Evolutionary conservation across 1,284 basidiomycete genomes (phyloP).

Genomic region (Phylloboletellus chloephorus): DNA sequence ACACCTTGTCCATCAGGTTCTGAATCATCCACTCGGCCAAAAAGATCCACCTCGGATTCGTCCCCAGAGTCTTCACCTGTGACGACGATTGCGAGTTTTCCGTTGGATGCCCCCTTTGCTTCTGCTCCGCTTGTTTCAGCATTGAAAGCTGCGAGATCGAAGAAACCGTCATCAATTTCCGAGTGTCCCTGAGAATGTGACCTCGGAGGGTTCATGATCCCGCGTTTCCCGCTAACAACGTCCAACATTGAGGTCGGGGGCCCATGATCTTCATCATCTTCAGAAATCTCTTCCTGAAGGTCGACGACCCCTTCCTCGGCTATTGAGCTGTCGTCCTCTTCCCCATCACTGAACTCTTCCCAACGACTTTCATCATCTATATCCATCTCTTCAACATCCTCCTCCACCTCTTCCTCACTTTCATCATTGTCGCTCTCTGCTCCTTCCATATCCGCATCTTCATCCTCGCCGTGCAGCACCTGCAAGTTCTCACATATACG

Average conservation of each 20-base stretch:
- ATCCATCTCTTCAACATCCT: conserved; percentile 18
- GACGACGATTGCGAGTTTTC: conserved; percentile 51
- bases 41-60: conserved; percentile 60
- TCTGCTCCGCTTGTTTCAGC: conserved; percentile 80
- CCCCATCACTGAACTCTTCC: conserved; percentile 30
- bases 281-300: conserved; percentile 46
- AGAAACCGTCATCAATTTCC: conserved; percentile 90
- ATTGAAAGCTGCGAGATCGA: conserved; percentile 87
- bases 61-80: conserved; percentile 53
- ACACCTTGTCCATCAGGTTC: conserved; percentile 39
- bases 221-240: conserved; percentile 25
- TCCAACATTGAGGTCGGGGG: conserved; percentile 29
- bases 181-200: conserved; percentile 39
- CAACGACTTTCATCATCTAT: conserved; percentile 27
- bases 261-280: conserved; percentile 32
- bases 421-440: conserved; percentile 25
- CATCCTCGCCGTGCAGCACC: conserved; percentile 35
- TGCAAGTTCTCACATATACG: conserved; percentile 60
- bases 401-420: conserved; percentile 24
- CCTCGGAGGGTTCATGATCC: conserved; percentile 12
- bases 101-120: conserved; percentile 56
- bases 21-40: conserved; percentile 51
- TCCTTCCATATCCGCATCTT: conserved; percentile 16
- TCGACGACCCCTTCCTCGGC: conserved; percentile 38
- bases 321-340: conserved; percentile 31